A percentile compares a stretch with the other conserved stretches of the same genome.
Evolutionary conservation across 2,329 filamentous ascomycete genomes (phyloP).

Genomic region (Neofusicoccum cordaticola): DNA sequence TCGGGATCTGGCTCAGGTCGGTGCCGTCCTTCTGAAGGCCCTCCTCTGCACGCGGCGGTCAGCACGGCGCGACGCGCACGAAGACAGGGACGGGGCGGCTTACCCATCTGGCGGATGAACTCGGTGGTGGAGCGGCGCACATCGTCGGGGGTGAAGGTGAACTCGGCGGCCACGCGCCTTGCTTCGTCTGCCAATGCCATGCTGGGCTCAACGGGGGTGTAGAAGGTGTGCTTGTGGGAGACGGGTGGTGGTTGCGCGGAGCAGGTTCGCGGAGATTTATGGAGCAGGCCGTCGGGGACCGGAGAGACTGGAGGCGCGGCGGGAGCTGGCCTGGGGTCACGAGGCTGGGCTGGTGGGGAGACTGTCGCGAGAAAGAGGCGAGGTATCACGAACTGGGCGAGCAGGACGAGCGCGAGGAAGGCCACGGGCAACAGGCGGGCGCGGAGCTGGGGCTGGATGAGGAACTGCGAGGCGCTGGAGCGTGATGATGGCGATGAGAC

Average conservation of each 20-base stretch:
- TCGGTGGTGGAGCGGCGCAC: constrained; percentile 79
- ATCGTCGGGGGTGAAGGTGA: constrained; percentile 76
- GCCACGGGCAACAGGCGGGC: constrained; percentile 29
- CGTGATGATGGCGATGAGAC: neutral
- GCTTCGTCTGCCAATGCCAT: constrained; percentile 65
- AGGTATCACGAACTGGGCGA: constrained; percentile 35
- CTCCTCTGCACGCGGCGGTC: constrained; percentile 57
- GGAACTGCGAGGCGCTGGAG: constrained; percentile 1
- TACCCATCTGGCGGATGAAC: constrained; percentile 82
- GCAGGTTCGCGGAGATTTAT: constrained; percentile 16
- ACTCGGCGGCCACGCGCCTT: constrained; percentile 75
- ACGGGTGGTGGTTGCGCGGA: neutral
- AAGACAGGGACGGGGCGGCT: constrained; percentile 30
- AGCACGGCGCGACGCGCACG: constrained; percentile 8
- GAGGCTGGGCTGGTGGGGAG: constrained; percentile 16
- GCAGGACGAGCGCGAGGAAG: constrained; percentile 34
- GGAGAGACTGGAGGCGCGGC: neutral
- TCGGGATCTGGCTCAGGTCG: constrained; percentile 91
- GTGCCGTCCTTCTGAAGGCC: constrained; percentile 75
- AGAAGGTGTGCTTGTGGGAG: constrained; percentile 18
- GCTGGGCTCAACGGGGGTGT: constrained; percentile 36
- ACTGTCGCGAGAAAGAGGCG: constrained; percentile 32
- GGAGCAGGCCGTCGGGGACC: constrained; percentile 1
- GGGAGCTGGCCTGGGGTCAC: neutral
- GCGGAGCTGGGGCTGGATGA: constrained; percentile 21